Conservation (phyloP, 192 early-diverging fungal species). For the Physocladia obscura region DNA sequence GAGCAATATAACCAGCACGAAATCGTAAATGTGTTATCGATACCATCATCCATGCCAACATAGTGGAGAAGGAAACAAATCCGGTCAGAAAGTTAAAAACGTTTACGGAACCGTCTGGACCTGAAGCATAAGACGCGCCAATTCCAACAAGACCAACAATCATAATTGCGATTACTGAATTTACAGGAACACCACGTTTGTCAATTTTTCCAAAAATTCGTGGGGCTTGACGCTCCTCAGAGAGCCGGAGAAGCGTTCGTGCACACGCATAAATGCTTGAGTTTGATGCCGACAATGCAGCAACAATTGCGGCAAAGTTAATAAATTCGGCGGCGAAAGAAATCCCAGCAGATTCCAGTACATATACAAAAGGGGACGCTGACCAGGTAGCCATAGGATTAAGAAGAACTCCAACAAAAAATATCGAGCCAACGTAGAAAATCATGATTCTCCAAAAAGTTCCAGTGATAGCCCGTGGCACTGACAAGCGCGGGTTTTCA, state of each 20-base stretch:
- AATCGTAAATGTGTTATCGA: constrained; percentile 22
- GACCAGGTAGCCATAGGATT: constrained; percentile 62
- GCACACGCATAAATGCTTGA: constrained; percentile 73
- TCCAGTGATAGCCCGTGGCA: constrained; percentile 31
- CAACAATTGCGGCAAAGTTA: constrained; percentile 71
- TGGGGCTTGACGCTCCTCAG: constrained; percentile 66
- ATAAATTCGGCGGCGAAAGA: constrained; percentile 59
- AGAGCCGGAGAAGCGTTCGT: constrained; percentile 61
- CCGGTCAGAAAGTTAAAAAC: constrained; percentile 45
- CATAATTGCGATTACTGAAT: constrained; percentile 51
- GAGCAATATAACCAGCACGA: constrained; percentile 39
- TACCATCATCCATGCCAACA: constrained; percentile 22
- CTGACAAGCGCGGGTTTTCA: constrained; percentile 69
- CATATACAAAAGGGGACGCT: constrained; percentile 66
- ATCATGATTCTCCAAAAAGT: constrained; percentile 80
- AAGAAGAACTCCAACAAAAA: constrained; percentile 73
- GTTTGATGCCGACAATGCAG: constrained; percentile 72
- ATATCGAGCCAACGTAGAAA: constrained; percentile 67
- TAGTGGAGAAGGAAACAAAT: constrained; percentile 24
- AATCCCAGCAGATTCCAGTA: constrained; percentile 59
- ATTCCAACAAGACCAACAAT: constrained; percentile 45
- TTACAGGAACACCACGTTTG: constrained; percentile 64
- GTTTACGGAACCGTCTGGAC: constrained; percentile 12
- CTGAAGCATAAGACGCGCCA: background rate
- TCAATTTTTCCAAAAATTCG: constrained; percentile 48